Evolutionary conservation across 495 filamentous ascomycete species (phyloP).

Genomic region (Articulospora tetracladia): DNA sequence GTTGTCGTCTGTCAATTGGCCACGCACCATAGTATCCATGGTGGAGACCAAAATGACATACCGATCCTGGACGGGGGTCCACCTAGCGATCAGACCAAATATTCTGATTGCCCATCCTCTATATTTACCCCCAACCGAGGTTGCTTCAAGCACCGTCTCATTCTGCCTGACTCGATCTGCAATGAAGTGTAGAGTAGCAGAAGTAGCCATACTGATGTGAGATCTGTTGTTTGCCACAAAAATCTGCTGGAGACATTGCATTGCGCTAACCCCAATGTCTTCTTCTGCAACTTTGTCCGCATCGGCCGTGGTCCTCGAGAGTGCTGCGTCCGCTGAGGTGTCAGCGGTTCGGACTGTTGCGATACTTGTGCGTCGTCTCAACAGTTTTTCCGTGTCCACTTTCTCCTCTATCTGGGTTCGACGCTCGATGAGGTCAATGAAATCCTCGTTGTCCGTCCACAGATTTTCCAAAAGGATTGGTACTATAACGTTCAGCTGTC

Average conservation of each 20-base stretch:
- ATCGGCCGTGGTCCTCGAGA: constrained; percentile 72
- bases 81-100: constrained; percentile 70
- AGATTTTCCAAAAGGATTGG: constrained; percentile 83
- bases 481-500: constrained; percentile 69
- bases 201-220: constrained; percentile 72
- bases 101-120: constrained; percentile 75
- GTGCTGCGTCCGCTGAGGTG: constrained; percentile 54
- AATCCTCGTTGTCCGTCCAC: constrained; percentile 68
- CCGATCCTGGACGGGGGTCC: constrained; percentile 88
- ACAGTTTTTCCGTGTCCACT: constrained; percentile 51
- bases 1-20: constrained; percentile 59
- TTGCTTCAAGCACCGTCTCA: constrained; percentile 35
- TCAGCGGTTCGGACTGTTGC: constrained; percentile 73
- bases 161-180: constrained; percentile 49
- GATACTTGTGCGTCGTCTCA: constrained; percentile 68
- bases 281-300: constrained; percentile 83
- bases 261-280: constrained; percentile 75
- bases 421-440: constrained; percentile 57
- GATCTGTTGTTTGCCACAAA: constrained; percentile 70
- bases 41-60: constrained; percentile 79
- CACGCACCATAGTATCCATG: constrained; percentile 67
- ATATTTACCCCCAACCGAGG: constrained; percentile 30
- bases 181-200: constrained; percentile 68
- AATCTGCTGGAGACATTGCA: constrained; percentile 77
- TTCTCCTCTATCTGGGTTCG: constrained; percentile 62